phyloP scores from a whole-genome alignment of 2,329 filamentous ascomycete species.

The Colletotrichum cereale region DNA sequence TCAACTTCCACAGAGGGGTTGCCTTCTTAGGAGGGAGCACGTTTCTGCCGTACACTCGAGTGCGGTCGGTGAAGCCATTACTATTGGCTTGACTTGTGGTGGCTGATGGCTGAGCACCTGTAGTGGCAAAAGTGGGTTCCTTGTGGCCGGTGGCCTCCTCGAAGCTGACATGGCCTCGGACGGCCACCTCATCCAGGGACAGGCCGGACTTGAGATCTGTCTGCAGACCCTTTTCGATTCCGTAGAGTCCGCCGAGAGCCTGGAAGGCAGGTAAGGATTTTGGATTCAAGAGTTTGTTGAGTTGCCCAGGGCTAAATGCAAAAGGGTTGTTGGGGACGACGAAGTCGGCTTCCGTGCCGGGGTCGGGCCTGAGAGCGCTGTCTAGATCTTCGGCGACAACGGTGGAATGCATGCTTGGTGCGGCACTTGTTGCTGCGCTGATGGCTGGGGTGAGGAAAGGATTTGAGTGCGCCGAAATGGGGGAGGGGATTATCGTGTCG shows the following conservation, averaged over 20 bases:
- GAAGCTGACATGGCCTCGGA: conserved; percentile 76
- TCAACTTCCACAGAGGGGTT: conserved; percentile 69
- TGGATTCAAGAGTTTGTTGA: conserved; percentile 81
- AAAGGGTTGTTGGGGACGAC: conserved; percentile 80
- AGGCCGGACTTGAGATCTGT: conserved; percentile 73
- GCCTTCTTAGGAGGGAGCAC: conserved; percentile 73
- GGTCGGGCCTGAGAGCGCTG: conserved; percentile 74
- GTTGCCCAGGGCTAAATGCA: conserved; percentile 78
- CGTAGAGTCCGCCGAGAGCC: conserved; percentile 76
- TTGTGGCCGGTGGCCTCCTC: conserved; percentile 67
- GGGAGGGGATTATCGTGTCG: conserved; percentile 39
- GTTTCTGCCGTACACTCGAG: conserved; percentile 71
- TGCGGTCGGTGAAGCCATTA: conserved; percentile 60
- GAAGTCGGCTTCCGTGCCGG: conserved; percentile 78
- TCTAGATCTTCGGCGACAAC: conserved; percentile 49
- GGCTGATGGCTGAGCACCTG: conserved; percentile 21
- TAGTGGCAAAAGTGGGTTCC: conserved; percentile 23
- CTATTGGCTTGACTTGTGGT: conserved; percentile 20
- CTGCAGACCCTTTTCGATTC: conserved; percentile 77
- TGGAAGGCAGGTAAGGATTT: conserved; percentile 79
- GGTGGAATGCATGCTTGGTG: conserved; percentile 40
- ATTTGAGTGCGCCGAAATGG: conserved; percentile 43
- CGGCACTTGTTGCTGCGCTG: conserved; percentile 25
- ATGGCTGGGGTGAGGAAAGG: conserved; percentile 45
- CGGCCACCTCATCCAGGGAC: conserved; percentile 73